A percentile compares a stretch with the other conserved stretches of the same genome.
These are phyloP conservation scores for Rhynchospora breviuscula DNA, from an alignment of 176 grass and related monocot genomes.

Conservation along the genomic window DNA sequence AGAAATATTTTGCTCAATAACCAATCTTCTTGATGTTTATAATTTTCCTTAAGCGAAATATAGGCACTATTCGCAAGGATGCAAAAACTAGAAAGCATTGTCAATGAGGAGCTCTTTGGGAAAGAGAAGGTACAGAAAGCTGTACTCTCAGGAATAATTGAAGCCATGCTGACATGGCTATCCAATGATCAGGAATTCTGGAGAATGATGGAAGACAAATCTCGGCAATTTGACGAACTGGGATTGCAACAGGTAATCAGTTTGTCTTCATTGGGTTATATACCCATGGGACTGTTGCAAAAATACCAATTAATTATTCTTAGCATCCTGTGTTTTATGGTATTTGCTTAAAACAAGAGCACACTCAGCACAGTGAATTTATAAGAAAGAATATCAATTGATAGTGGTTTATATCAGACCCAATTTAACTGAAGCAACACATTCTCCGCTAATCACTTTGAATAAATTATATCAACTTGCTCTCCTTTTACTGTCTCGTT, in stretches of 20 bases:
- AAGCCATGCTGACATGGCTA: constrained; percentile 87
- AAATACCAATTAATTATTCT: not conserved
- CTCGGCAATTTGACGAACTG: constrained; percentile 52
- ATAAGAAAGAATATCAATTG: not conserved
- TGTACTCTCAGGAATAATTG: constrained; percentile 69
- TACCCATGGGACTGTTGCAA: not conserved
- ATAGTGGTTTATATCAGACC: not conserved
- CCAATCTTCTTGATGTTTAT: not conserved
- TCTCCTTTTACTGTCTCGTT: not conserved
- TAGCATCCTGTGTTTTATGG: not conserved
- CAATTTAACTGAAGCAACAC: not conserved
- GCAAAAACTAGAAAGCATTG: constrained; percentile 71
- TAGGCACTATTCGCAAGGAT: constrained; percentile 87
- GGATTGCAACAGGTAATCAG: constrained; percentile 68
- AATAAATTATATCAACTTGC: not conserved
- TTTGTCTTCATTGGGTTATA: not conserved
- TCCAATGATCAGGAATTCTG: constrained; percentile 86
- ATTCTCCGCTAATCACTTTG: not conserved
- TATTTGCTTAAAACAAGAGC: not conserved
- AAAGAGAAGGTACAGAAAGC: constrained; percentile 84
- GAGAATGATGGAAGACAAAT: constrained; percentile 60
- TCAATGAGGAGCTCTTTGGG: constrained; percentile 58
- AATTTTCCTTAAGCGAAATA: constrained; percentile 13
- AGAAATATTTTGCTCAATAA: not conserved
- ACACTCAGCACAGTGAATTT: not conserved